Percentiles rank a stretch among this genome's conserved stretches.
Evolutionary conservation across 2,329 filamentous ascomycete species (phyloP).

Genomic region (Aspergillus sp.): DNA sequence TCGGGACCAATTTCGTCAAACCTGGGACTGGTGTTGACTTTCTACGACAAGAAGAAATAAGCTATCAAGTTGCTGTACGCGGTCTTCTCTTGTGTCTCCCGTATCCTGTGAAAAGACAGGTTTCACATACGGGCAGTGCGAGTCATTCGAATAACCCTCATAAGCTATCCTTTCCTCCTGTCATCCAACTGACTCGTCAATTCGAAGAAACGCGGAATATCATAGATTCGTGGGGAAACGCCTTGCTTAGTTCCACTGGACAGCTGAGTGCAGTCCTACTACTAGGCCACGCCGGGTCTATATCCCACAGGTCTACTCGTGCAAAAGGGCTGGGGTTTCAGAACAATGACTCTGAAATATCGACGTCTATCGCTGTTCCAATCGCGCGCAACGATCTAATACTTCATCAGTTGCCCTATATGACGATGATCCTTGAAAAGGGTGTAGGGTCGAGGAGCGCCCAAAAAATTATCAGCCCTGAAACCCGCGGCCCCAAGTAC

Average conservation of each 20-base stretch:
- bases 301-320: background rate
- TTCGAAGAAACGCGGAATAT: slow-evolving; percentile 78
- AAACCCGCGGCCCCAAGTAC: background rate
- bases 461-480: slow-evolving; percentile 62
- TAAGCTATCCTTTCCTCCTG: slow-evolving; percentile 91
- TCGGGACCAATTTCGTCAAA: slow-evolving; percentile 60
- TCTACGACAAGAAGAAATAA: slow-evolving; percentile 88
- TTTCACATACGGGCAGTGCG: slow-evolving; percentile 37
- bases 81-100: slow-evolving; percentile 84
- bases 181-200: slow-evolving; percentile 77
- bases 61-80: slow-evolving; percentile 85
- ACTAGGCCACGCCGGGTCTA: background rate
- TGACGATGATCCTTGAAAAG: slow-evolving; percentile 61
- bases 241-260: slow-evolving; percentile 33
- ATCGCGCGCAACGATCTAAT: slow-evolving; percentile 48
- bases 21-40: slow-evolving; percentile 53
- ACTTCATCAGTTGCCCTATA: slow-evolving; percentile 83
- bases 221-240: slow-evolving; percentile 49
- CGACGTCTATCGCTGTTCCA: slow-evolving; percentile 27
- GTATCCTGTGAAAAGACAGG: slow-evolving; percentile 71
- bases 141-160: slow-evolving; percentile 59
- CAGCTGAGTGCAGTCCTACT: slow-evolving; percentile 29
- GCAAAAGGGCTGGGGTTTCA: background rate
- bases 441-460: slow-evolving; percentile 54
- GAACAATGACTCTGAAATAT: slow-evolving; percentile 1